Base-by-base conservation (phyloP, 257 asterid genomes). In the Asclepias syriaca region DNA sequence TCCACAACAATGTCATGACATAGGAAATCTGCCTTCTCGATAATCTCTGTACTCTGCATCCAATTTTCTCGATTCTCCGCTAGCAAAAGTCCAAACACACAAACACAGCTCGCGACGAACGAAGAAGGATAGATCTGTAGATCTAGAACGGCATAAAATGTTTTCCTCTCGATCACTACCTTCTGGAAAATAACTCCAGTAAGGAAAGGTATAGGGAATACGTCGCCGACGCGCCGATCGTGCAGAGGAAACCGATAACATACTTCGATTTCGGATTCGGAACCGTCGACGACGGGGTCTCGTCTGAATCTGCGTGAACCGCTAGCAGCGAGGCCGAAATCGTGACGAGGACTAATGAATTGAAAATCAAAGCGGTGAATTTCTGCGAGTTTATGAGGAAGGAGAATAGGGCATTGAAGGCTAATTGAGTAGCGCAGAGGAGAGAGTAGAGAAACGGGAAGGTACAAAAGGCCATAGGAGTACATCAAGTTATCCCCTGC, bases 391-490 rank as follows among this genome's bases (percentile, higher is more conserved):
- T 82, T 65, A 82, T 64, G 1, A 82, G n/a, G 77, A 79, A 69
- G 11, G 86, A 82, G 53, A 82, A 77, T 37, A 79, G 32, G 14
- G 70, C 81, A 65, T 82, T 79, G 80, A 82, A 82, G 67, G 82
- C 86, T 12, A 82, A 65, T 22, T 82, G 86, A 51, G 84, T 66
- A 54, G 84, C 86, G 69, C 84, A 79, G 11, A 82, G 27, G 66
- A 82, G 86, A 18, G 86, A 82, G 51, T 82, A 82, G 3, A 8
- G 86, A 82, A 39, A 79, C 84, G 43, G 86, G 84, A 16, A 82
- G 84, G 57, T 79, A 79, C 18, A 70, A n/a, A 5, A 82, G 70
- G 0, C 86, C 84, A 72, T 76, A 76, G 19, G 86, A 79, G 5
- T 77, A 82, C 84, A 82, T 76, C 80, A 76, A 48, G 57, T 79